phyloP scores from a whole-genome alignment of 2,329 filamentous ascomycete species.

The Xylogone sp. region DNA sequence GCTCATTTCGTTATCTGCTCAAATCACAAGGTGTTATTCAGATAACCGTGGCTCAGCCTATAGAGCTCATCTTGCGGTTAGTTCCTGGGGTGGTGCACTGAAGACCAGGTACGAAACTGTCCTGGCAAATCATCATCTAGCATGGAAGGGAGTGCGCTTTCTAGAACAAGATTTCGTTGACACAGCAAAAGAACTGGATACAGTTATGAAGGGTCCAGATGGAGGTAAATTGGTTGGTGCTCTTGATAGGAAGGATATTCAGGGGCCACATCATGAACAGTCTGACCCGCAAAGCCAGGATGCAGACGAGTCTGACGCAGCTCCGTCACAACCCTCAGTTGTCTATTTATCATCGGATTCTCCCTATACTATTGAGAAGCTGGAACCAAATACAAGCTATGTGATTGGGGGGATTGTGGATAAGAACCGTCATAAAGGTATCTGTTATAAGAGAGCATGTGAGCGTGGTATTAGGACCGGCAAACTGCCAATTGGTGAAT shows the following conservation, averaged over 20 bases:
- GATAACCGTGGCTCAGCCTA: slow-evolving; percentile 72
- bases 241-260: slow-evolving; percentile 8
- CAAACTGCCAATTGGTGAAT: slow-evolving; percentile 91
- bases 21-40: slow-evolving; percentile 85
- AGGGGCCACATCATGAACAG: background rate
- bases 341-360: slow-evolving; percentile 93
- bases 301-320: background rate
- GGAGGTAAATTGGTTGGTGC: slow-evolving; percentile 56
- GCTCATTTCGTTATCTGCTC: slow-evolving; percentile 73
- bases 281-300: background rate
- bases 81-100: slow-evolving; percentile 72
- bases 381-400: slow-evolving; percentile 87
- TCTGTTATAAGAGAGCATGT: slow-evolving; percentile 81
- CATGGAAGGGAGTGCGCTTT: slow-evolving; percentile 78
- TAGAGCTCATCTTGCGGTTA: slow-evolving; percentile 70
- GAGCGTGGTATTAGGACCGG: slow-evolving; percentile 79
- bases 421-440: slow-evolving; percentile 91
- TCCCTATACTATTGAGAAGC: slow-evolving; percentile 73
- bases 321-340: slow-evolving; percentile 49
- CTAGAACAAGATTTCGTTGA: slow-evolving; percentile 69
- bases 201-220: slow-evolving; percentile 57
- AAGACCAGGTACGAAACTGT: slow-evolving; percentile 76
- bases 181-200: slow-evolving; percentile 62
- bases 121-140: slow-evolving; percentile 64
- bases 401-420: slow-evolving; percentile 93